These are phyloP conservation scores for Pyrenochaeta sp. DNA, from an alignment of 2,329 filamentous ascomycete species.

Conservation along the genomic window DNA sequence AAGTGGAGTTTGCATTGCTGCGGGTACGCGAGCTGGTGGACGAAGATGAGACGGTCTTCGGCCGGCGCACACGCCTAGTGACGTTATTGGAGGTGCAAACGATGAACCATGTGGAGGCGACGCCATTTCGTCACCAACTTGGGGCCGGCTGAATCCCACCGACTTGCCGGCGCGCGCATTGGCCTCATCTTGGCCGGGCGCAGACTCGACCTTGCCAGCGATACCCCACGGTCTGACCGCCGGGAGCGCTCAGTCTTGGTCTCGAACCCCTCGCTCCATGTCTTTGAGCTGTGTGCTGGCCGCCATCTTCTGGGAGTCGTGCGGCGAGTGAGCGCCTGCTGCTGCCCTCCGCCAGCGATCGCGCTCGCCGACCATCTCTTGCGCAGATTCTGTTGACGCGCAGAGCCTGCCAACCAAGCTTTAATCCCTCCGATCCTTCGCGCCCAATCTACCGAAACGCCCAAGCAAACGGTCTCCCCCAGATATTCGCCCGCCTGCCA, in stretches of 20 bases:
- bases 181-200: constrained; percentile 6
- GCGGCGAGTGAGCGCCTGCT: no score
- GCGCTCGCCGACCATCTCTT: not conserved
- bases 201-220: constrained; percentile 1
- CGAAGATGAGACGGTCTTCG: constrained; percentile 15
- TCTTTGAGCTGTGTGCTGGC: not conserved
- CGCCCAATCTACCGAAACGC: not conserved
- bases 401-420: not conserved
- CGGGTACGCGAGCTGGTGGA: constrained; percentile 14
- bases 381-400: not conserved
- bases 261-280: not conserved
- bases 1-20: constrained; percentile 27
- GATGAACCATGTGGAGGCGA: constrained; percentile 24
- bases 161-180: constrained; percentile 6
- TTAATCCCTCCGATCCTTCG: not conserved
- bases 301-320: no score
- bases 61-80: constrained; percentile 16
- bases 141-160: constrained; percentile 12
- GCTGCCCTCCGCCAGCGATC: not conserved
- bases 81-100: constrained; percentile 20
- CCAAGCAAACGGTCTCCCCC: constrained; percentile 9
- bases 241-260: constrained; percentile 9
- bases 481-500: constrained; percentile 4
- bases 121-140: constrained; percentile 22
- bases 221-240: not conserved